phyloP scores from a whole-genome alignment of 495 filamentous ascomycete species.

The Penicillium chermesinum region DNA sequence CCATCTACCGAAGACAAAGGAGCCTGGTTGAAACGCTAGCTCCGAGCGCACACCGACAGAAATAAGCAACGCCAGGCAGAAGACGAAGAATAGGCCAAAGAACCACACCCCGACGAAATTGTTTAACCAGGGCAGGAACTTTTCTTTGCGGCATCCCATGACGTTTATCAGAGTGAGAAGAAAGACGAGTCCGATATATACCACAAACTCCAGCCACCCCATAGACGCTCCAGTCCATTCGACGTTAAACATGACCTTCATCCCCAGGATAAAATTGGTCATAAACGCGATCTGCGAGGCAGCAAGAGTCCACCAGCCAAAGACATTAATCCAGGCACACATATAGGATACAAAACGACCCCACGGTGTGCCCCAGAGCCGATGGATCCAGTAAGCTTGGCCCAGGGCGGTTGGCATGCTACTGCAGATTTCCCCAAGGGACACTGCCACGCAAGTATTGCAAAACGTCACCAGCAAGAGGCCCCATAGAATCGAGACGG shows the following conservation, averaged over 20 bases:
- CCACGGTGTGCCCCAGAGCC: conserved; percentile 30
- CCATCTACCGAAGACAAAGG: conserved; percentile 52
- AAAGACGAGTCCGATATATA: conserved; percentile 36
- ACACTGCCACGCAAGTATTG: conserved; percentile 42
- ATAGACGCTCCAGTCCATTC: conserved; percentile 32
- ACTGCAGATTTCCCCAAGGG: conserved; percentile 41
- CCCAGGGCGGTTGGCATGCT: conserved; percentile 44
- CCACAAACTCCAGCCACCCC: conserved; percentile 42
- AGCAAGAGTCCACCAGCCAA: conserved; percentile 45
- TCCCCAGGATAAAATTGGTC: conserved; percentile 43
- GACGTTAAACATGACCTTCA: conserved; percentile 41
- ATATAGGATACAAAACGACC: conserved; percentile 42
- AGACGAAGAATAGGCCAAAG: conserved; percentile 37
- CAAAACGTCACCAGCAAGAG: conserved; percentile 37
- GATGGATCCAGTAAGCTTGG: conserved; percentile 42
- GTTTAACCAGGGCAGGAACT: conserved; percentile 38
- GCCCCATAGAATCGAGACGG: conserved; percentile 46
- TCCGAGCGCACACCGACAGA: conserved; percentile 31
- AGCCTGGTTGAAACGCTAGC: conserved; percentile 35
- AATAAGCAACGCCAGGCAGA: conserved; percentile 39
- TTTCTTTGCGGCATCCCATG: conserved; percentile 36
- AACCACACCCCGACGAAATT: conserved; percentile 45
- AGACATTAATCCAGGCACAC: conserved; percentile 47
- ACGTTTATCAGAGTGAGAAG: conserved; percentile 39
- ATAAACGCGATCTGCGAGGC: conserved; percentile 45